These are phyloP conservation scores for Potentilla sterilis DNA, from an alignment of 306 rosid genomes.

Conservation along the genomic window DNA sequence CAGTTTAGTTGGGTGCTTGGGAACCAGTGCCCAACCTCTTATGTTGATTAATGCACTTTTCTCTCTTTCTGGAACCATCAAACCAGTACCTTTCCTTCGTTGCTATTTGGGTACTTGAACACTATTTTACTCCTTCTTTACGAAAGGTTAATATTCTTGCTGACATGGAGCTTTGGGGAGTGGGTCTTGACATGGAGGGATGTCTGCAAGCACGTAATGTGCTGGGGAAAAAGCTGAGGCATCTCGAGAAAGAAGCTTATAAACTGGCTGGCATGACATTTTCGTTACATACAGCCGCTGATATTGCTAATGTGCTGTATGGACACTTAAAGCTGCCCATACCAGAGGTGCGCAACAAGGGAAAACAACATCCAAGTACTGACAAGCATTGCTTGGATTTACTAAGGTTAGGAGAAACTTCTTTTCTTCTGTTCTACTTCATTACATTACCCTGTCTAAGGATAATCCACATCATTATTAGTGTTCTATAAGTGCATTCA, in stretches of 20 bases:
- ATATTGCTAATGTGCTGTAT: slow-evolving; percentile 75
- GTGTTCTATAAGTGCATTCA: neutral
- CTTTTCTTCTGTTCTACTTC: slow-evolving; percentile 14
- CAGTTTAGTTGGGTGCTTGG: slow-evolving; percentile 2
- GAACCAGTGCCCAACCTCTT: slow-evolving; percentile 2
- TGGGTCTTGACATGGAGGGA: slow-evolving; percentile 90
- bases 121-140: slow-evolving; percentile 23
- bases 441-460: slow-evolving; percentile 14
- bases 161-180: slow-evolving; percentile 96
- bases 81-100: slow-evolving; percentile 4
- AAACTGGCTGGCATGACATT: slow-evolving; percentile 75
- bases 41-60: neutral
- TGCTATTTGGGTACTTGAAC: slow-evolving; percentile 25
- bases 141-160: slow-evolving; percentile 83
- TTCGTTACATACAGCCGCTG: slow-evolving; percentile 79
- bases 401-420: slow-evolving; percentile 48
- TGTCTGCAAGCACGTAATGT: slow-evolving; percentile 82
- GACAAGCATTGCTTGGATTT: slow-evolving; percentile 87
- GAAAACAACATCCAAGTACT: slow-evolving; percentile 90
- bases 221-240: slow-evolving; percentile 66
- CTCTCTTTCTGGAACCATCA: slow-evolving; percentile 1
- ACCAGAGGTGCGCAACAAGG: slow-evolving; percentile 70
- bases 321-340: slow-evolving; percentile 79
- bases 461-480: neutral
- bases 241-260: slow-evolving; percentile 91